A percentile compares a stretch with the other conserved stretches of the same genome.
These are phyloP conservation scores for Myxozyma lipomycoides DNA, from an alignment of 805 yeast genomes.

Conservation along the genomic window DNA sequence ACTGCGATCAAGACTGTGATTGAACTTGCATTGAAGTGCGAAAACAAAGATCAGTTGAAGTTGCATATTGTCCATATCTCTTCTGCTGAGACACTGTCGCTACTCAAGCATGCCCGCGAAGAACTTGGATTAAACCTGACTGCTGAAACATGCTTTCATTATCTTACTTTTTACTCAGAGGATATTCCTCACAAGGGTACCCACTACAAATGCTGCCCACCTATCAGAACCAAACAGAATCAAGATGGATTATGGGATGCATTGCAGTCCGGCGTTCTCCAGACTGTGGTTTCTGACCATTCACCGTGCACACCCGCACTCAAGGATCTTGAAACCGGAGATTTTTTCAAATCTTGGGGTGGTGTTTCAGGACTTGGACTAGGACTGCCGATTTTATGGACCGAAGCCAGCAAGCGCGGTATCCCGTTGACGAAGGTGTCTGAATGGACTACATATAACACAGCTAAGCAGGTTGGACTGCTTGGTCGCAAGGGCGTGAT, in stretches of 20 bases:
- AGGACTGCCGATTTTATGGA: conserved; percentile 76
- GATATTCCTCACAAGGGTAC: conserved; percentile 72
- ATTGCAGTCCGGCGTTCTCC: conserved; percentile 56
- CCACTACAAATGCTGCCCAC: conserved; percentile 92
- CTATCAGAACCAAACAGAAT: conserved; percentile 74
- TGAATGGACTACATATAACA: conserved; percentile 75
- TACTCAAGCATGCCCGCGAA: conserved; percentile 60
- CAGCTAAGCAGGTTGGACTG: conserved; percentile 82
- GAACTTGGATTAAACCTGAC: conserved; percentile 44
- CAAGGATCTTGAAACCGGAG: conserved; percentile 77
- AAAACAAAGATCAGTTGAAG: conserved; percentile 34
- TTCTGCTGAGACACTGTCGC: conserved; percentile 75
- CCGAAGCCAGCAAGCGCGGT: conserved; percentile 55
- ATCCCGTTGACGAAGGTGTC: conserved; percentile 59
- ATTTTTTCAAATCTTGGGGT: conserved; percentile 93
- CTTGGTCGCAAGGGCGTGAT: conserved; percentile 67
- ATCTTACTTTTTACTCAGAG: conserved; percentile 73
- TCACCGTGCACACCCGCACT: conserved; percentile 93
- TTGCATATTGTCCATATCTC: conserved; percentile 90
- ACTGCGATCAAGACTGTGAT: conserved; percentile 76
- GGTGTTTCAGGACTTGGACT: conserved; percentile 92
- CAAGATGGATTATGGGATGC: conserved; percentile 76
- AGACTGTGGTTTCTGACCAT: conserved; percentile 90
- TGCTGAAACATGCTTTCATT: conserved; percentile 94
- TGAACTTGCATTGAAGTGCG: conserved; percentile 49